These are phyloP conservation scores for Herpetospermum pedunculosum DNA, from an alignment of 306 rosid genomes.

Conservation along the genomic window DNA sequence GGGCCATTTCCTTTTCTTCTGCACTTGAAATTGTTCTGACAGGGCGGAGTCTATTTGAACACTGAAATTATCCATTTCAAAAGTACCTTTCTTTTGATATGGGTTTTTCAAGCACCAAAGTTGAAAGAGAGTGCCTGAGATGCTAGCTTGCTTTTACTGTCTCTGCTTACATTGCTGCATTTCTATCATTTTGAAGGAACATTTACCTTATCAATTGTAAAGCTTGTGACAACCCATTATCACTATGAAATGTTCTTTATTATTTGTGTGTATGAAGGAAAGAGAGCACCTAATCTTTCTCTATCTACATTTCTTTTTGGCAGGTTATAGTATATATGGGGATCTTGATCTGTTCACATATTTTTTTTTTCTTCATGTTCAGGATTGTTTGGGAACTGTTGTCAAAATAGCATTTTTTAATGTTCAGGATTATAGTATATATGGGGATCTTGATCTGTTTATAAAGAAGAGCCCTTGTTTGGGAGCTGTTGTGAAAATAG, in stretches of 20 bases:
- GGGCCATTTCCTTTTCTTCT: conserved; percentile 1
- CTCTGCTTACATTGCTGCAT: not conserved
- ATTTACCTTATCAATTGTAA: not conserved
- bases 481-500: not conserved
- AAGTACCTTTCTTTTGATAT: not conserved
- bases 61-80: not conserved
- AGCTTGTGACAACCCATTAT: not conserved
- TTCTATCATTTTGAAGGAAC: not conserved
- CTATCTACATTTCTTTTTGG: not conserved
- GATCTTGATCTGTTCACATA: too few relatives aligned
- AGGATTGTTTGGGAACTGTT: too few relatives aligned
- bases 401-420: too few relatives aligned
- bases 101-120: not conserved
- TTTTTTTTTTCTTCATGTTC: too few relatives aligned
- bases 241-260: not conserved
- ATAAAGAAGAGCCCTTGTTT: not conserved
- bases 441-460: not conserved
- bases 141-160: not conserved
- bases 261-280: not conserved
- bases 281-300: not conserved
- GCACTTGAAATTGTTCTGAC: not conserved
- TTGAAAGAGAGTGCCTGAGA: not conserved
- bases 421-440: too few relatives aligned
- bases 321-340: not conserved
- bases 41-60: not conserved